A percentile compares a stretch with the other conserved stretches of the same genome.
These are phyloP conservation scores for Panicum miliaceum DNA, from an alignment of 176 grass and related monocot species.

Conservation along the genomic window DNA sequence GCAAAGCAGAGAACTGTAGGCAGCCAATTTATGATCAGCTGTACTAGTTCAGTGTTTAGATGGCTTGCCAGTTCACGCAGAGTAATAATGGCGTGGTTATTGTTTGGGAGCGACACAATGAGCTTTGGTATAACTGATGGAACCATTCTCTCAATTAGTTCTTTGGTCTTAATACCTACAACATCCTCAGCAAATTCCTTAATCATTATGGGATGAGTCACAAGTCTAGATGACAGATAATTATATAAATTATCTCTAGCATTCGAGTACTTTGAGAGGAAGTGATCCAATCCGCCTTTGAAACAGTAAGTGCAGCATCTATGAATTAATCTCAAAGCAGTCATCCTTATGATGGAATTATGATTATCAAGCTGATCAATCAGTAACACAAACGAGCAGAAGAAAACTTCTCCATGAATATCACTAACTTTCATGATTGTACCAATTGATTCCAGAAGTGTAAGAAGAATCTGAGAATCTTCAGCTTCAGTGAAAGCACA, in stretches of 20 bases:
- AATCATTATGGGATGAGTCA: slow-evolving; percentile 63
- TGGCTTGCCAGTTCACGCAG: slow-evolving; percentile 76
- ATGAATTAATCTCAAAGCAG: slow-evolving; percentile 69
- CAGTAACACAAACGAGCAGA: slow-evolving; percentile 76
- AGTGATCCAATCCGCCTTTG: slow-evolving; percentile 75
- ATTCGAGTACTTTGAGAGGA: slow-evolving; percentile 66
- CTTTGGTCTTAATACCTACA: slow-evolving; percentile 75
- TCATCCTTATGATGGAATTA: slow-evolving; percentile 67
- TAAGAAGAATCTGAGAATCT: slow-evolving; percentile 66
- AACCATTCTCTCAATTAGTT: slow-evolving; percentile 78
- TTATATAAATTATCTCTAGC: slow-evolving; percentile 73
- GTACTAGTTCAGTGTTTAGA: slow-evolving; percentile 62
- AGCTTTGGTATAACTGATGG: slow-evolving; percentile 92
- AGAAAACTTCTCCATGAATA: slow-evolving; percentile 69
- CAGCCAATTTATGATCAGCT: slow-evolving; percentile 64
- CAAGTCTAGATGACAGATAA: slow-evolving; percentile 73
- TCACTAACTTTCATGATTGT: slow-evolving; percentile 76
- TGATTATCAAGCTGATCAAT: slow-evolving; percentile 71
- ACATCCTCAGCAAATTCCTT: slow-evolving; percentile 80
- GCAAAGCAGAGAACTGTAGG: slow-evolving; percentile 87
- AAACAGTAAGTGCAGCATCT: slow-evolving; percentile 65
- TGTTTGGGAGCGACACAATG: slow-evolving; percentile 71
- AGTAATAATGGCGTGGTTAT: slow-evolving; percentile 65
- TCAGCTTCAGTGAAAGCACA: slow-evolving; percentile 54
- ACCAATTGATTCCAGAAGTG: slow-evolving; percentile 77